Conservation (phyloP, 2,329 filamentous ascomycete genomes). For the Pseudogymnoascus sp. region DNA sequence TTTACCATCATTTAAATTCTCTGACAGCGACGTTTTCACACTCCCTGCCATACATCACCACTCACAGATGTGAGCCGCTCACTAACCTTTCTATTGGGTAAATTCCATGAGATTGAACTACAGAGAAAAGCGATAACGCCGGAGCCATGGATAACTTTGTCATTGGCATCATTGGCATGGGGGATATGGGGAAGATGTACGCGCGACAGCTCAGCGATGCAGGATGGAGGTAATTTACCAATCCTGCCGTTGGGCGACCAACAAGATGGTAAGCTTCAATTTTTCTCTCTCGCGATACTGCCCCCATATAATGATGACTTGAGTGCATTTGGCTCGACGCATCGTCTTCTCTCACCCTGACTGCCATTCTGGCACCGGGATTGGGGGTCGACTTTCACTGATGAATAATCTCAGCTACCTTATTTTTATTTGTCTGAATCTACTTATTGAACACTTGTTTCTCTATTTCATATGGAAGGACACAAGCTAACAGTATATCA, state of each 20-base stretch:
- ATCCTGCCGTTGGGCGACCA: conserved; percentile 21
- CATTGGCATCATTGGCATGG: conserved; percentile 96
- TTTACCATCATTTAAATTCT: conserved; percentile 6
- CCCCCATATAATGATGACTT: conserved; percentile 77
- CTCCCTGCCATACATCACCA: background rate
- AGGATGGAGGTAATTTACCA: conserved; percentile 80
- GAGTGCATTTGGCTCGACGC: conserved; percentile 99
- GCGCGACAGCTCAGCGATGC: conserved; percentile 78
- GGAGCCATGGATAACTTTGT: conserved; percentile 47
- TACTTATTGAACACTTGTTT: conserved; percentile 18
- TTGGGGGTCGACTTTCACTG: conserved; percentile 68
- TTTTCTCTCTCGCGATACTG: conserved; percentile 10
- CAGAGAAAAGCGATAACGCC: conserved; percentile 8
- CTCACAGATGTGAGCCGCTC: conserved; percentile 3
- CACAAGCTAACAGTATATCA: conserved; percentile 21
- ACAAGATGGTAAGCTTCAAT: conserved; percentile 26
- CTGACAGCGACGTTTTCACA: conserved; percentile 1
- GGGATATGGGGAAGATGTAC: conserved; percentile 99
- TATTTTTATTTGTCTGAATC: conserved; percentile 78
- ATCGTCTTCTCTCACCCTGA: conserved; percentile 59
- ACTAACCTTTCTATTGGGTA: conserved; percentile 7
- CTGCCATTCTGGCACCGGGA: conserved; percentile 69
- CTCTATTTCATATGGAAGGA: conserved; percentile 16
- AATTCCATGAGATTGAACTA: conserved; percentile 4
- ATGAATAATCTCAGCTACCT: conserved; percentile 99